Evolutionary conservation across 2,329 filamentous ascomycete genomes (phyloP), one percentile per base, ranked within the genome.

Genomic region (Clarireedia homoeocarpa): DNA sequence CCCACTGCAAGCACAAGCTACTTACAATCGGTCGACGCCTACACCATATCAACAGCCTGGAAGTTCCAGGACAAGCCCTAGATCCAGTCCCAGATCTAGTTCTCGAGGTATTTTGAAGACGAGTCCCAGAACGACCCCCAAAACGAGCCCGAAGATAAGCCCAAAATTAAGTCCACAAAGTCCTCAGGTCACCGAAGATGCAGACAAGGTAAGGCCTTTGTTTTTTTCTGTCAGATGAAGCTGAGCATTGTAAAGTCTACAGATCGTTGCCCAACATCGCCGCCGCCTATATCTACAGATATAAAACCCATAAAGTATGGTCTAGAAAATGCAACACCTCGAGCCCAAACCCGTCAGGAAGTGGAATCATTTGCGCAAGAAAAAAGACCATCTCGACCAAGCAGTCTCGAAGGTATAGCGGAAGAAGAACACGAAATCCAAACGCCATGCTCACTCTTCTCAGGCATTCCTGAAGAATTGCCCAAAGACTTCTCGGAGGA

Each of bases 291-390:
- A 47, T 85, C 86, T 30, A 95, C 91, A 24, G 79, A 89, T 63
- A 77, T 95, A 24, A 81, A 83, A 56, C 83, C 81, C 46, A 75
- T 78, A 17, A 74, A 77, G 53, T 90, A 86, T 67, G 86, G 82
- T 66, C 68, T 83, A 34, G 85, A 89, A 54, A 79, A 79, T 62
- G 80, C 85, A 46, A 96, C 91, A 1, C 91, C 91, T 7, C 83
- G 85, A 63, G 91, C 91, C 2, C 89, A 95, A 67, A 92, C 89
- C 54, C 75, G 89, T 53, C 82, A 90, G 63, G 89, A 95, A 58
- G 80, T 89, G 61, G 80, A 85, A 55, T 75, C 71, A 40, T 67
- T 75, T 24, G 66, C 82, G 27, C 72, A 69, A 24, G 80, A 84
- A 10, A 76, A 71, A 60, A 78, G 55, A 71, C 59, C 76, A 63